Evolutionary conservation across 768 basidiomycete genomes (phyloP), one percentile per base, ranked within the genome.

Genomic region (Macrolepiota dolichaula): DNA sequence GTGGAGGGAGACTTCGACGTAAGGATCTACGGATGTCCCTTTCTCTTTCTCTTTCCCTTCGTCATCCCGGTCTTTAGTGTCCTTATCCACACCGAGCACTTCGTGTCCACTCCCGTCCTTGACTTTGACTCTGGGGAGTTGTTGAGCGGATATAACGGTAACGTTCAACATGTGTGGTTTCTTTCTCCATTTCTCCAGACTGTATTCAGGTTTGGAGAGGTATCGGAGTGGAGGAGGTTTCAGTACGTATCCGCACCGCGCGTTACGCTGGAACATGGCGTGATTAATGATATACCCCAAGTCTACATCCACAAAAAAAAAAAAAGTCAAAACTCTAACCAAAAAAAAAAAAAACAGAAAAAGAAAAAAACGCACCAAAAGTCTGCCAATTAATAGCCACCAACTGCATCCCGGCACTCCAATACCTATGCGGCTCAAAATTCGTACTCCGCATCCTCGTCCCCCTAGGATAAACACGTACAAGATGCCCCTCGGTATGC

Each of bases 331-430:
- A 9, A 10, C 0, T 4, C 38, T 12, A n/a, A 40, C 42, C 17
- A 19, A 27, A 50, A 12, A 10, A 27, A 13, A 40, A 50, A 4
- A 17, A 15, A 24, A 46, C 24, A 17, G 2, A 19, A 59, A 52
- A 46, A 53, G 1, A 5, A 25, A 59, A 44, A 32, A 25, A 78
- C 86, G 52, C 68, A 95, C 94, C 94, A 66, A 86, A 88, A 0
- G 96, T 98, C 73, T 99, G 97, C 92, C 95, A 97, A 72, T 99
- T 99, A 62, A 99, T 81, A 3, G 97, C 94, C 0, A 96, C 94
- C 32, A 98, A 73, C 71, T 98, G 96, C 4, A 86, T 85, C 7
- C 97, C 97, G 1, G 88, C 86, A 1, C 86, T 84, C 97, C 97
- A 99, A 70, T 87, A 96, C 19, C 88, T 84, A 73, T 95, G 89